A percentile compares a stretch with the other conserved stretches of the same genome.
Evolutionary conservation across 148 eudicot species (phyloP).

Genomic region (Talinum fruticosum): DNA sequence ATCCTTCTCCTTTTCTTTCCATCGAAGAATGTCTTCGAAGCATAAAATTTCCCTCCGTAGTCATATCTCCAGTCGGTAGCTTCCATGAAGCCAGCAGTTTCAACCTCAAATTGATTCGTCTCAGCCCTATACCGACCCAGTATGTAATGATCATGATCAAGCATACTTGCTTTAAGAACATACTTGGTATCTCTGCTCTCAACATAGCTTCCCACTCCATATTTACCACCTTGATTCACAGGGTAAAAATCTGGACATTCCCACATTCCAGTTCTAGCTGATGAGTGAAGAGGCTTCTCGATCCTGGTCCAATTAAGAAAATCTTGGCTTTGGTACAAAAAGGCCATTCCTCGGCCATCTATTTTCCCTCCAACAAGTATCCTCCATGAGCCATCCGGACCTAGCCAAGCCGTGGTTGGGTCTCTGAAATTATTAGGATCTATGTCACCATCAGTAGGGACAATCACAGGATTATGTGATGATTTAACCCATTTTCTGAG

Average conservation of each 20-base stretch:
- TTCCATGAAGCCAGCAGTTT: conserved; percentile 23
- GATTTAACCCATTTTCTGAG: conserved; percentile 39
- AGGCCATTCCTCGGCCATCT: conserved; percentile 38
- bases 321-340: conserved; percentile 36
- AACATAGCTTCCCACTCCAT: conserved; percentile 20
- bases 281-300: conserved; percentile 35
- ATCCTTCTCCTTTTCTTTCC: conserved; percentile 34
- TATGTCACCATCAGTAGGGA: conserved; percentile 21
- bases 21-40: conserved; percentile 53
- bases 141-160: conserved; percentile 36
- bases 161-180: conserved; percentile 40
- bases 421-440: conserved; percentile 38
- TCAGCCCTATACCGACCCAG: conserved; percentile 25
- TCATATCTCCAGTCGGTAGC: conserved; percentile 45
- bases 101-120: conserved; percentile 20
- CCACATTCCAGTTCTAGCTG: conserved; percentile 39
- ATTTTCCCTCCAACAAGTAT: conserved; percentile 32
- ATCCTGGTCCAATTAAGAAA: conserved; percentile 38
- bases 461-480: conserved; percentile 35
- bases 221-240: conserved; percentile 17
- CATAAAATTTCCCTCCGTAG: conserved; percentile 53
- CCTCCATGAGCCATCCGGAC: conserved; percentile 31
- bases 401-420: too few relatives aligned
- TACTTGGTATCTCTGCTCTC: conserved; percentile 18
- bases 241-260: conserved; percentile 53